A percentile compares a stretch with the other conserved stretches of the same genome.
Conservation (phyloP, 768 basidiomycete genomes). For the Sporobolomyces phaffii region DNA sequence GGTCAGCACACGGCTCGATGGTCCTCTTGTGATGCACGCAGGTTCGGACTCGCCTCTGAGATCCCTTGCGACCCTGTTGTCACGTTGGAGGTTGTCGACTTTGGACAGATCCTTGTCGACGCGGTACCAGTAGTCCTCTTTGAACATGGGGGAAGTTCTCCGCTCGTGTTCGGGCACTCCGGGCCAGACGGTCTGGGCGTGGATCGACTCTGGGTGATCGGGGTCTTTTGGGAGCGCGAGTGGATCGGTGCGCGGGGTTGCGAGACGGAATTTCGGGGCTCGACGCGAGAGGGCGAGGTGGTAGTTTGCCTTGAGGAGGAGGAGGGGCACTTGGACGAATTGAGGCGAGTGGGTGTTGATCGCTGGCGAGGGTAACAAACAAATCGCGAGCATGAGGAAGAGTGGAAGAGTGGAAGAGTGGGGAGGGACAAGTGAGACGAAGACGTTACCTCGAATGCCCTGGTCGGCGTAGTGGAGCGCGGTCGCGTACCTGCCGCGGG, state of each 20-base stretch:
- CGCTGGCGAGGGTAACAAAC: no score
- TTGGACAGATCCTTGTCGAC: conserved; percentile 59
- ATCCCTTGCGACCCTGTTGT: conserved; percentile 41
- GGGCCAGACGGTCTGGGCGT: neutral
- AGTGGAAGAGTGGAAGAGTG: no score
- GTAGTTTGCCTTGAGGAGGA: conserved; percentile 77
- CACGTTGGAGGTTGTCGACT: conserved; percentile 20
- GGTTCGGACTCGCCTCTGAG: conserved; percentile 28
- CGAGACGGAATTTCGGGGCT: conserved; percentile 72
- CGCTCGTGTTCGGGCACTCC: neutral
- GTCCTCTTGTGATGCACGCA: no score
- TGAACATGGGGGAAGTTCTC: neutral
- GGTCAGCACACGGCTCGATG: no score
- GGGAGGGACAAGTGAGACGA: no score
- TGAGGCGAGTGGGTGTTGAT: conserved; percentile 49
- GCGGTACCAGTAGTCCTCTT: conserved; percentile 53
- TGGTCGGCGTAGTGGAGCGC: conserved; percentile 57
- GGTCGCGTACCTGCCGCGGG: conserved; percentile 24
- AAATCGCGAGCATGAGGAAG: conserved; percentile 2
- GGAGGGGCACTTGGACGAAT: conserved; percentile 59
- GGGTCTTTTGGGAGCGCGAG: conserved; percentile 11
- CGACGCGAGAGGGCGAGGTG: conserved; percentile 69
- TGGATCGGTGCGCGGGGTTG: conserved; percentile 45
- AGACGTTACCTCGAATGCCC: conserved; percentile 7
- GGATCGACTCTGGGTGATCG: conserved; percentile 18